A percentile compares a stretch with the other conserved stretches of the same genome.
Evolutionary conservation across 768 basidiomycete species (phyloP).

Genomic region (Suillus brevipes): DNA sequence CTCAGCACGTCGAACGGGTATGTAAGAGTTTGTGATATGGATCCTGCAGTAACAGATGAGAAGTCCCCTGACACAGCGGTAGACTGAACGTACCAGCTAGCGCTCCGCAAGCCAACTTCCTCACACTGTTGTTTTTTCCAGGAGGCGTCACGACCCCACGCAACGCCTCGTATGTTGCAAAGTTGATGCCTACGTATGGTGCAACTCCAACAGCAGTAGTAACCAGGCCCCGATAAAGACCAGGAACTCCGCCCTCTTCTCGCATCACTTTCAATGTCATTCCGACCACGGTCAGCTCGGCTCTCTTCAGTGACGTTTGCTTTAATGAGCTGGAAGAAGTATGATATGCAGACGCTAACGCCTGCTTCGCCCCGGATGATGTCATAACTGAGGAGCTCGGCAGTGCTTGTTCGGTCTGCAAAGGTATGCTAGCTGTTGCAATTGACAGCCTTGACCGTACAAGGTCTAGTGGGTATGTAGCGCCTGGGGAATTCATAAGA

Average conservation of each 20-base stretch:
- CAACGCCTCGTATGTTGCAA: constrained; percentile 88
- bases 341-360: constrained; percentile 44
- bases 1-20: constrained; percentile 95
- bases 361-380: constrained; percentile 22
- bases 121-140: constrained; percentile 61
- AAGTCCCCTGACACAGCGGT: constrained; percentile 9
- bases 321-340: constrained; percentile 42
- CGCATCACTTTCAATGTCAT: constrained; percentile 91
- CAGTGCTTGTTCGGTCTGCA: constrained; percentile 29
- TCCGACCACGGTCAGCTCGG: constrained; percentile 73
- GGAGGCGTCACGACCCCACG: constrained; percentile 79
- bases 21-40: constrained; percentile 90
- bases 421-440: constrained; percentile 77
- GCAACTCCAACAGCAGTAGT: constrained; percentile 89
- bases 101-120: constrained; percentile 85
- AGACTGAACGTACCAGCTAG: constrained; percentile 60
- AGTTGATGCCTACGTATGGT: constrained; percentile 89
- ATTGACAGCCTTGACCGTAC: constrained; percentile 91
- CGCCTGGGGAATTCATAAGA: constrained; percentile 42
- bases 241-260: constrained; percentile 89
- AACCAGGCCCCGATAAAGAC: constrained; percentile 81
- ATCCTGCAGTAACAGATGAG: constrained; percentile 46
- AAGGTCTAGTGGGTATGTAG: constrained; percentile 92
- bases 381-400: constrained; percentile 23
- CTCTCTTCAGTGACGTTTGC: constrained; percentile 41